Percentiles rank a stretch among this genome's conserved stretches.
Conservation (phyloP, 2,329 filamentous ascomycete species). For the Xylaria arbuscula region DNA sequence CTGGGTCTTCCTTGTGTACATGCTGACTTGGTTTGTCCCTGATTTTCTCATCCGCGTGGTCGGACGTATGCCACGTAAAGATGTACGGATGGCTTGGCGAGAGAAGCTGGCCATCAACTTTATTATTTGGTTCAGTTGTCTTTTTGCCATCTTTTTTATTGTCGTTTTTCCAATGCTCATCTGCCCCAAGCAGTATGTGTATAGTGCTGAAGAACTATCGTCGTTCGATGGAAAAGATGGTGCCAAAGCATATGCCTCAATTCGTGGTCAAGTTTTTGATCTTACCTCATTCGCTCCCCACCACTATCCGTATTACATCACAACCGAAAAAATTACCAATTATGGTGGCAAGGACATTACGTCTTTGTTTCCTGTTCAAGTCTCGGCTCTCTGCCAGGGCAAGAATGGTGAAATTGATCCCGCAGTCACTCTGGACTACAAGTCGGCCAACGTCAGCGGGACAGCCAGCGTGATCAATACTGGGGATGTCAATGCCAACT, state of each 20-base stretch:
- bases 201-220: conserved; percentile 79
- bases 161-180: conserved; percentile 87
- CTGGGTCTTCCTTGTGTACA: conserved; percentile 86
- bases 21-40: conserved; percentile 87
- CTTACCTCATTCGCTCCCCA: conserved; percentile 76
- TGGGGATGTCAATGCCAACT: conserved; percentile 78
- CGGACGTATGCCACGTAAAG: conserved; percentile 90
- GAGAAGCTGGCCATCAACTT: conserved; percentile 99
- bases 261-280: conserved; percentile 91
- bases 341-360: conserved; percentile 93
- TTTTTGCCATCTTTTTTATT: conserved; percentile 85
- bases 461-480: conserved; percentile 72
- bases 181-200: conserved; percentile 92
- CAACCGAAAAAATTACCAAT: conserved; percentile 73
- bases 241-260: conserved; percentile 75
- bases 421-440: conserved; percentile 86
- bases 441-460: conserved; percentile 78
- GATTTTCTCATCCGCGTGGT: conserved; percentile 82
- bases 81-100: conserved; percentile 92
- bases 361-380: conserved; percentile 89
- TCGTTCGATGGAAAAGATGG: conserved; percentile 77
- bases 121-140: conserved; percentile 91
- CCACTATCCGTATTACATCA: conserved; percentile 79
- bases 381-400: conserved; percentile 89
- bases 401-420: conserved; percentile 72